Percentiles rank a stretch among this genome's conserved stretches.
Evolutionary conservation across 768 basidiomycete genomes (phyloP).

Genomic region (Exidia glandulosa): DNA sequence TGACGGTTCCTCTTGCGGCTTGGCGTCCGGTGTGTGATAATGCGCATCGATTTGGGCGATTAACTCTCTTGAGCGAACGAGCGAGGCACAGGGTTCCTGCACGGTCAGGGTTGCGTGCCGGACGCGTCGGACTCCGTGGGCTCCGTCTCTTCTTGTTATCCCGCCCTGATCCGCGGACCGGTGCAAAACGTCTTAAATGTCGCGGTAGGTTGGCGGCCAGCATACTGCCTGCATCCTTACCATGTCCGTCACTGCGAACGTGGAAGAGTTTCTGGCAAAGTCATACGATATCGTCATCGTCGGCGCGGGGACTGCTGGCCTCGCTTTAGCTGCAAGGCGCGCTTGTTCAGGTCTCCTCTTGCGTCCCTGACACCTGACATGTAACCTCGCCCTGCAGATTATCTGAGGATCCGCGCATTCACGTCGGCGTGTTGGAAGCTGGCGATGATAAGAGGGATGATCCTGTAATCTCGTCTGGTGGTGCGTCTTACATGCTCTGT

Average conservation of each 20-base stretch:
- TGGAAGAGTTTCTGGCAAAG: constrained; percentile 3
- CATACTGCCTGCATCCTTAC: no score
- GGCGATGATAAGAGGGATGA: constrained; percentile 10
- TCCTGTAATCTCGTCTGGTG: neutral
- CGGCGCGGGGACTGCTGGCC: constrained; percentile 15
- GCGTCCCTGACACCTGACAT: neutral
- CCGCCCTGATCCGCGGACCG: no score
- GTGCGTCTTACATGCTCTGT: neutral
- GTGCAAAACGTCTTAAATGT: no score
- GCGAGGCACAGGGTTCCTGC: no score
- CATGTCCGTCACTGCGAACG: neutral
- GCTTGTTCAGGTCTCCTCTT: constrained; percentile 3
- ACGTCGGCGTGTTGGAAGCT: constrained; percentile 13
- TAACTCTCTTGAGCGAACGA: no score
- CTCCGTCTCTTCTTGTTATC: no score
- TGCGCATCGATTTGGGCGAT: no score
- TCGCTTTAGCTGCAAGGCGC: constrained; percentile 15
- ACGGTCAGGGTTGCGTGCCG: no score
- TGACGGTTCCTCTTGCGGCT: no score
- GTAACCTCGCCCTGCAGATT: constrained; percentile 12
- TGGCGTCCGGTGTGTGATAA: no score
- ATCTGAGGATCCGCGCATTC: constrained; percentile 18
- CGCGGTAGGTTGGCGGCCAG: no score
- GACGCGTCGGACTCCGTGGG: no score
- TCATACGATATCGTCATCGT: constrained; percentile 12